phyloP scores from a whole-genome alignment of 345 rosid genomes.

The Syzygium oleosum region DNA sequence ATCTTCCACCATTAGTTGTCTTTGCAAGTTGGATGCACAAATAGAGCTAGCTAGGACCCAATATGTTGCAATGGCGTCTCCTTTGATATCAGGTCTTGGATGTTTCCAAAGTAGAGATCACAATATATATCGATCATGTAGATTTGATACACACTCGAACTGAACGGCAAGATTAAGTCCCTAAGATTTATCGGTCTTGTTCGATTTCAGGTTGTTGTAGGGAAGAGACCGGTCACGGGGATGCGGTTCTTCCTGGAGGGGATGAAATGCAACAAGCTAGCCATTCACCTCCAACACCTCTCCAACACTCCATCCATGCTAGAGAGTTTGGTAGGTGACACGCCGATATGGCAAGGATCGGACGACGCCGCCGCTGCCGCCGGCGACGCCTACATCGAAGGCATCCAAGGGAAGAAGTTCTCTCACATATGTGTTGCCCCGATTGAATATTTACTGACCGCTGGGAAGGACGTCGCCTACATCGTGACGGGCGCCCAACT shows the following conservation, averaged over 20 bases:
- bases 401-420: conserved; percentile 45
- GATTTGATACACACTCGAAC: background rate
- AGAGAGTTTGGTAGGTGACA: conserved; percentile 42
- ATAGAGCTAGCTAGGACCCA: background rate
- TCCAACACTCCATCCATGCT: conserved; percentile 42
- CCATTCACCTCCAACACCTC: conserved; percentile 71
- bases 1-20: background rate
- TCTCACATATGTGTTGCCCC: conserved; percentile 75
- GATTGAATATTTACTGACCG: conserved; percentile 36
- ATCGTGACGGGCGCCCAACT: conserved; percentile 93
- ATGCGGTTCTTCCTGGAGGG: conserved; percentile 86
- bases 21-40: background rate
- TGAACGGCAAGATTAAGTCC: background rate
- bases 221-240: conserved; percentile 64
- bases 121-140: background rate
- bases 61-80: background rate
- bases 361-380: conserved; percentile 21
- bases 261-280: conserved; percentile 81
- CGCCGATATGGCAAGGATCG: conserved; percentile 55
- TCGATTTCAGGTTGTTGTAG: conserved; percentile 40
- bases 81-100: background rate
- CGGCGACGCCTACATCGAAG: conserved; percentile 40
- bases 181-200: background rate
- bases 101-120: background rate
- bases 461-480: conserved; percentile 28